Evolutionary conservation across 2,329 filamentous ascomycete species (phyloP).

Genomic region (Macroventuria anomochaeta): DNA sequence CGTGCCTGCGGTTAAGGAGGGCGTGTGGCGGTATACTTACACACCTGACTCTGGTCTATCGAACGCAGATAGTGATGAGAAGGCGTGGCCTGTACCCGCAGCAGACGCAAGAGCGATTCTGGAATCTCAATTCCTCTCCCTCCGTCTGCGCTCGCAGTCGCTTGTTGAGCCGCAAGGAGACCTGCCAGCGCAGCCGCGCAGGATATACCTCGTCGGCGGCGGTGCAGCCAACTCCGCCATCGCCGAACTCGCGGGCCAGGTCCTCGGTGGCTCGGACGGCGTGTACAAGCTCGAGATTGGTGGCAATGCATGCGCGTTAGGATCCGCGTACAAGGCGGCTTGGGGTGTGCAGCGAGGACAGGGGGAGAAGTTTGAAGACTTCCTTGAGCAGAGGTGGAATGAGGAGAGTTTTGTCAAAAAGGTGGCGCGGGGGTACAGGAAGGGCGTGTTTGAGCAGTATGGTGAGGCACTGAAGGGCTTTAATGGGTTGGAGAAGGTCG

Average conservation of each 20-base stretch:
- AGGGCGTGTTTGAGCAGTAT: slow-evolving; percentile 78
- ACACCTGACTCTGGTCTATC: slow-evolving; percentile 54
- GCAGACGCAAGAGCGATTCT: slow-evolving; percentile 86
- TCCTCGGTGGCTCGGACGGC: slow-evolving; percentile 86
- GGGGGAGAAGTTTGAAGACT: slow-evolving; percentile 82
- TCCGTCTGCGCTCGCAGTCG: slow-evolving; percentile 81
- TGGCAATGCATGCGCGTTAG: slow-evolving; percentile 91
- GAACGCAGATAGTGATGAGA: slow-evolving; percentile 26
- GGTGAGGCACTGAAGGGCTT: slow-evolving; percentile 78
- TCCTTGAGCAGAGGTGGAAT: slow-evolving; percentile 83
- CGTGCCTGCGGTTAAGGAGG: slow-evolving; percentile 85
- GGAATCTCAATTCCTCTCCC: slow-evolving; percentile 92
- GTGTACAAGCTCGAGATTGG: slow-evolving; percentile 94
- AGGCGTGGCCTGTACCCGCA: slow-evolving; percentile 59
- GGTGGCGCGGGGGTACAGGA: slow-evolving; percentile 80
- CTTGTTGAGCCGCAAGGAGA: slow-evolving; percentile 67
- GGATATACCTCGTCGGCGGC: slow-evolving; percentile 93
- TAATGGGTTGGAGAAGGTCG: slow-evolving; percentile 72
- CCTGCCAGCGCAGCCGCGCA: slow-evolving; percentile 81
- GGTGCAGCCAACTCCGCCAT: slow-evolving; percentile 91
- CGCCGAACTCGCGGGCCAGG: slow-evolving; percentile 81
- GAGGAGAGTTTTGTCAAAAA: slow-evolving; percentile 83
- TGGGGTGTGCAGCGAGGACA: slow-evolving; percentile 79
- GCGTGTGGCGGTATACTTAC: slow-evolving; percentile 84
- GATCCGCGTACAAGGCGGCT: slow-evolving; percentile 93